Base-by-base conservation (phyloP, 2,329 filamentous ascomycete genomes). In the Waltergamsia citrina region DNA sequence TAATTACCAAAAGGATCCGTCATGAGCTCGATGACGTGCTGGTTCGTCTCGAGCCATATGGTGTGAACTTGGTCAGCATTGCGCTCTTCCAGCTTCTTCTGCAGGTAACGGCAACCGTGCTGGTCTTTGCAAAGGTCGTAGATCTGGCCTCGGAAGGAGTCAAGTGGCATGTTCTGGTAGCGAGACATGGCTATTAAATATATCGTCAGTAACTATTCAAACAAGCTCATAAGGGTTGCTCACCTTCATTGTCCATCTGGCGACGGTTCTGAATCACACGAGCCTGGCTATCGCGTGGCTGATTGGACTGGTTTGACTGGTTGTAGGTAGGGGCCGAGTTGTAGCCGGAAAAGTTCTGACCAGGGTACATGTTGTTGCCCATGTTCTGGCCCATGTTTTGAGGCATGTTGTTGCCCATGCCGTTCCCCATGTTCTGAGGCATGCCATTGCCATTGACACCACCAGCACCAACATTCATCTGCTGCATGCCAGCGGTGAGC, bases 1-100 rank as follows among this genome's bases (percentile, higher is more conserved):
- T 98, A 98, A 68, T 98, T 98, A 56, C 92, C 92, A 58, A 98
- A 98, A 8, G 92, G 90, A 60, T 98, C 90, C 40, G 87, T 95
- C 92, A 98, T 98, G 44, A 98, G 71, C 65, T 98, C 92, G 42
- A 94, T 81, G 47, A 98, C 88, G 56, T 96, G 87, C 52, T 83
- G 74, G 53, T 90, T 86, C 34, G 88, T 94, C 67, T 98, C 92
- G 20, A 81, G 69, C 69, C 93, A 98, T 56, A 98, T 96, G 67
- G 88, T 79, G 56, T 93, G 83, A 33, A 95, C 74, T 49, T 93
- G 77, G 19, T 90, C 81, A 5, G 81, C 73, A 45, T 81, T 79
- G 47, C 82, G 82, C 52, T 94, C 90, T 62, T 98, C 92, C 5
- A 98, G 71, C 65, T 96, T 94, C 69, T 94, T 92, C 65, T 98